A percentile compares a stretch with the other conserved stretches of the same genome.
Evolutionary conservation across 1,139 yeast genomes (phyloP).

Genomic region (Arxiozyma heterogenica): DNA sequence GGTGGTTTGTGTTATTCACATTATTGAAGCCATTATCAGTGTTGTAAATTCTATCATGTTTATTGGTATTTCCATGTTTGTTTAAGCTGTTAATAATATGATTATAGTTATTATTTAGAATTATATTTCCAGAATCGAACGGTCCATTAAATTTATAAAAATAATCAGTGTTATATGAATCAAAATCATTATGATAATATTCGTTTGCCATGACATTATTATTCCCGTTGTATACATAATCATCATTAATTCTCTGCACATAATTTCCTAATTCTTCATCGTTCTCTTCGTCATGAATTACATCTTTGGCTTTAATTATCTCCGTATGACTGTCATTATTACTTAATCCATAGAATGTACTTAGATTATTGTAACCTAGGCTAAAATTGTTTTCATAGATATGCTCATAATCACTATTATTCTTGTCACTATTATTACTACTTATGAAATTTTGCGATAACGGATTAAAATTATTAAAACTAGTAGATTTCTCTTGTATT

Average conservation of each 20-base stretch:
- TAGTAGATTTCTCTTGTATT: background rate
- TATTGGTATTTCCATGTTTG: background rate
- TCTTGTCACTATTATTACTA: background rate
- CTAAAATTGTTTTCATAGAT: background rate
- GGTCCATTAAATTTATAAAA: conserved; percentile 3
- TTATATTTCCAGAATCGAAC: background rate
- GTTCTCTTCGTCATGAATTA: conserved; percentile 1
- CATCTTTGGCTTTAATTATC: background rate
- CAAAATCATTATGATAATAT: conserved; percentile 1
- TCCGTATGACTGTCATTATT: conserved; percentile 1
- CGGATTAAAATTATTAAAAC: background rate
- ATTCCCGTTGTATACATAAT: conserved; percentile 1
- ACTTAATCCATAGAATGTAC: background rate
- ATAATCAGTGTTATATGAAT: conserved; percentile 2
- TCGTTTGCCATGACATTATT: conserved; percentile 1
- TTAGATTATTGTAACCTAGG: background rate
- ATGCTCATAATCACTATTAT: background rate
- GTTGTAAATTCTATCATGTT: too few relatives aligned
- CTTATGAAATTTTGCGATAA: too few relatives aligned
- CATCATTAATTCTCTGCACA: background rate
- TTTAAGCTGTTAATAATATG: background rate
- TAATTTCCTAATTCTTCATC: background rate
- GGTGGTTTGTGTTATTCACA: too few relatives aligned
- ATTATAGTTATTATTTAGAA: background rate
- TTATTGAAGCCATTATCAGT: too few relatives aligned